Evolutionary conservation across 257 asterid species (phyloP).

Genomic region (Solanum etuberosum): DNA sequence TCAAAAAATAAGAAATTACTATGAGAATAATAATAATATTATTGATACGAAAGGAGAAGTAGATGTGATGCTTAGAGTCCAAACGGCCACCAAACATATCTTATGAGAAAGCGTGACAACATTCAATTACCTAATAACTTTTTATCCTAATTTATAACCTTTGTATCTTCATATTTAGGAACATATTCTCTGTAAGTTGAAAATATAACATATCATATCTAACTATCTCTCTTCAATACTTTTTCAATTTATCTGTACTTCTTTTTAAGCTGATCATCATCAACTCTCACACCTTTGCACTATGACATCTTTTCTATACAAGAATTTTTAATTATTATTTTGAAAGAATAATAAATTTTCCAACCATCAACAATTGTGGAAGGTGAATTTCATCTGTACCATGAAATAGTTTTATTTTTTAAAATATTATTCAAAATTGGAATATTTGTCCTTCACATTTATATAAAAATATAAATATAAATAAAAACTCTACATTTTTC

Average conservation of each 20-base stretch:
- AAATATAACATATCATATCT: background rate
- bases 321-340: background rate
- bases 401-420: background rate
- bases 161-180: background rate
- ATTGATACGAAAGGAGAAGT: background rate
- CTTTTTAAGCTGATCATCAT: background rate
- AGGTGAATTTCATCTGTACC: background rate
- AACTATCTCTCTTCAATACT: background rate
- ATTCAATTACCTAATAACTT: background rate
- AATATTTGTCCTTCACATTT: background rate
- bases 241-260: too few relatives aligned
- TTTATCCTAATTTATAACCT: background rate
- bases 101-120: background rate
- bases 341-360: background rate
- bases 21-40: background rate
- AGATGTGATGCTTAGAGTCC: background rate
- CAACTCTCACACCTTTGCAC: background rate
- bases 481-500: background rate
- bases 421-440: background rate
- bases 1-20: background rate
- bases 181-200: background rate
- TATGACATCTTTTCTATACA: background rate
- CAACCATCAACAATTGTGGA: background rate
- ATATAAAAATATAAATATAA: too few relatives aligned
- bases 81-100: background rate